Evolutionary conservation across 768 basidiomycete species (phyloP), one percentile per base, ranked within the genome.

Genomic region (Brasilioporus rufonigricans): DNA sequence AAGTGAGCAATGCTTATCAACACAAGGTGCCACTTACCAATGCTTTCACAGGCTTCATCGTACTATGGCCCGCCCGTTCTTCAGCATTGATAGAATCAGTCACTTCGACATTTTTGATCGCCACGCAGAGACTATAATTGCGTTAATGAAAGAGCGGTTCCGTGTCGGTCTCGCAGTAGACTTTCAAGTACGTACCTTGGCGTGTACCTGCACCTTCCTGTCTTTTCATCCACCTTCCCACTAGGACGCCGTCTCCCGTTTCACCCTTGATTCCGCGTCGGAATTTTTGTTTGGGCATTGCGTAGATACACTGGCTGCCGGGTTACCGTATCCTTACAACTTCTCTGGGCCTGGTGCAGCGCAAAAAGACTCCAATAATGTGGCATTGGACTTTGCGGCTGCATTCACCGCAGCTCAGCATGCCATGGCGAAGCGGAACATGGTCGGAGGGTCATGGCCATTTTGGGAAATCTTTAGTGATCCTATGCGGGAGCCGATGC

Each of bases 1-100:
- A 89, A 84, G 83, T 86, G 61, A 56, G 77, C 24, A 44, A 14
- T 24, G 36, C 19, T 10, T 26, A 7, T 26, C 19, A 14, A 24
- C 12, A 24, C 29, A 18, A 10, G 0, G 32, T 45, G 10, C 14
- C 51, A 50, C 9, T 26, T 19, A 18, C 48, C 43, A 52, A 45
- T 21, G 3, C 13, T n/a, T 43, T 45, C 32, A 7, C 27, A 80
- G 85, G 62, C 80, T 86, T 60, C 86, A 88, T 65, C 81, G 86
- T 11, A 62, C 76, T 4, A 85, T 89, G 74, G 83, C 85, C 0
- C 80, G 87, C 0, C 87, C 87, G 0, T 88, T 89, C 73, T 89
- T 90, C 72, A 79, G 67, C 50, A 77, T 75, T 41, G 85, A 87
- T 32, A 73, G 78, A 31, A 79, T 86, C 50, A 79, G 76, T 44